phyloP scores from a whole-genome alignment of 2,329 filamentous ascomycete species.

The Colletotrichum godetiae region DNA sequence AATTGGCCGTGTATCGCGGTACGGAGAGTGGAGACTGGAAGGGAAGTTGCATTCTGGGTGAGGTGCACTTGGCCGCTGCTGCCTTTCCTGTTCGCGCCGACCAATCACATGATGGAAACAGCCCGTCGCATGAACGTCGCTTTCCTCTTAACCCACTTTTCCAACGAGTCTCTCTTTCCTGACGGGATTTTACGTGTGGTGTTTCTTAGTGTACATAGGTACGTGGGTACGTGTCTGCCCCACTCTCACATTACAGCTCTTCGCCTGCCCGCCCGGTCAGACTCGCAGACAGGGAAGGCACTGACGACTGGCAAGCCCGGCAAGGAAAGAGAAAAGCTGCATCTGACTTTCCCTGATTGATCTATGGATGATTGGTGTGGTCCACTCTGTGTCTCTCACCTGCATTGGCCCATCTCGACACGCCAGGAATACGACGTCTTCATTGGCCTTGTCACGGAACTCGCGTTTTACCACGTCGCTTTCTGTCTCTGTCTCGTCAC shows the following conservation, averaged over 20 bases:
- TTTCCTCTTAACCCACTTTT: not conserved
- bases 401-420: slow-evolving; percentile 15
- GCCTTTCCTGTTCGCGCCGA: not conserved
- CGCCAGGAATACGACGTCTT: not conserved
- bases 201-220: too few relatives aligned
- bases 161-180: not conserved
- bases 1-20: slow-evolving; percentile 23
- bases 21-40: not conserved
- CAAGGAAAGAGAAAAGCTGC: not conserved
- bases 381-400: not conserved
- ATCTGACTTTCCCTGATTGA: not conserved
- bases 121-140: slow-evolving; percentile 23
- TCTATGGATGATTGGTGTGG: not conserved
- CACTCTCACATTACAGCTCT: not conserved
- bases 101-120: slow-evolving; percentile 9
- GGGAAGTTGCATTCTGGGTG: slow-evolving; percentile 27
- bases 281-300: not conserved
- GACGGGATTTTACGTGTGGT: not conserved
- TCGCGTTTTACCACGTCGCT: slow-evolving; percentile 31
- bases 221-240: not conserved
- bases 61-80: not conserved
- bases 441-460: slow-evolving; percentile 22
- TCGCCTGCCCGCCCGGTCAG: not conserved
- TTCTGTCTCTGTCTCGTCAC: not conserved
- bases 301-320: not conserved